Evolutionary conservation across 2,329 filamentous ascomycete genomes (phyloP).

Genomic region (Mariannaea elegans): DNA sequence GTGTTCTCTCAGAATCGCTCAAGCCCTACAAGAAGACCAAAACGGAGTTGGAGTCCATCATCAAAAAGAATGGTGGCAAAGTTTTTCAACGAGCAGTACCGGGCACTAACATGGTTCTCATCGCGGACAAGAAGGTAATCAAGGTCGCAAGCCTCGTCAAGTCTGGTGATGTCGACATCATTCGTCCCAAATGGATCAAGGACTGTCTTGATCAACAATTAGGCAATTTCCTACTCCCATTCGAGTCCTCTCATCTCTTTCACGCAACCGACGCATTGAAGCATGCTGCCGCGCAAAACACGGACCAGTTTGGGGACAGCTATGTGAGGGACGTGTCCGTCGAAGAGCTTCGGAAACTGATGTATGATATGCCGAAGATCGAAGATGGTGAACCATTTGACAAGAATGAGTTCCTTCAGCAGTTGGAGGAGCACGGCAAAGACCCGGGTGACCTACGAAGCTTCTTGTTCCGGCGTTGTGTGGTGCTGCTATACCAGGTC

Average conservation of each 20-base stretch:
- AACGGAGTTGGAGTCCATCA: slow-evolving; percentile 77
- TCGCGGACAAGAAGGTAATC: slow-evolving; percentile 83
- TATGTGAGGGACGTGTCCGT: slow-evolving; percentile 75
- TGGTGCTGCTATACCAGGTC: slow-evolving; percentile 51
- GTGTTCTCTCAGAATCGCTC: slow-evolving; percentile 79
- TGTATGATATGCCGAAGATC: slow-evolving; percentile 61
- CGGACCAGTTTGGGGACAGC: slow-evolving; percentile 84
- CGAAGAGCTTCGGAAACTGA: slow-evolving; percentile 67
- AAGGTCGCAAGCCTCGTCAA: slow-evolving; percentile 88
- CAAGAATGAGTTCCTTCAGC: slow-evolving; percentile 56
- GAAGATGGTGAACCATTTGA: slow-evolving; percentile 53
- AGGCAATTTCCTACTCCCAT: slow-evolving; percentile 70
- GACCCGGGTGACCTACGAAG: slow-evolving; percentile 58
- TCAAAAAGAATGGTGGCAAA: slow-evolving; percentile 84
- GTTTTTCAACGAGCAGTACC: slow-evolving; percentile 78
- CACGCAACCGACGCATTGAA: slow-evolving; percentile 67
- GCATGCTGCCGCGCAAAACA: slow-evolving; percentile 65
- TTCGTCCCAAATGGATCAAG: slow-evolving; percentile 83
- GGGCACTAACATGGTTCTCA: slow-evolving; percentile 69
- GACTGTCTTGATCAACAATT: slow-evolving; percentile 75
- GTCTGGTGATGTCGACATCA: slow-evolving; percentile 72
- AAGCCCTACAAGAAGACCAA: slow-evolving; percentile 79
- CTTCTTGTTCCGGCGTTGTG: slow-evolving; percentile 61
- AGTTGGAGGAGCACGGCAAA: slow-evolving; percentile 65
- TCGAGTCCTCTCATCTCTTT: slow-evolving; percentile 74